Conservation (phyloP, 2,329 filamentous ascomycete species). For the Ophiostoma triangulosporum region DNA sequence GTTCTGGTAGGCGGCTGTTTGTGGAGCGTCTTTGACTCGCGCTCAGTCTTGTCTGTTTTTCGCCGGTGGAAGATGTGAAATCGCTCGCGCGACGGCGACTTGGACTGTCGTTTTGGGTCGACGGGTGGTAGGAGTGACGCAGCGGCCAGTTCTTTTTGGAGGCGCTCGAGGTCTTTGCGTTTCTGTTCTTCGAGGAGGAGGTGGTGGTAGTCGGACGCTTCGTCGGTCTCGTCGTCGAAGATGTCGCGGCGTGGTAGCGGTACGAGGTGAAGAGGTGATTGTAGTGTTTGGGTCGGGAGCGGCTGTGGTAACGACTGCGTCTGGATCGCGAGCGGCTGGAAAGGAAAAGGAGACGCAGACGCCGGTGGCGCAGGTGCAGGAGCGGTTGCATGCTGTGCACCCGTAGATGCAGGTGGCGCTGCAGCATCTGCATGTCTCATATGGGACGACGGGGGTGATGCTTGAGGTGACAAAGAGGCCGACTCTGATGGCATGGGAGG, state of each 20-base stretch:
- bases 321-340: too few relatives aligned
- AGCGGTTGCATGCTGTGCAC: not conserved
- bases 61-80: not conserved
- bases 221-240: conserved; percentile 19
- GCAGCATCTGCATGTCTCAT: not conserved
- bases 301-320: too few relatives aligned
- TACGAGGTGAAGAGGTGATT: conserved; percentile 2
- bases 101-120: not conserved
- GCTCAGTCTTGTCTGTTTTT: conserved; percentile 14
- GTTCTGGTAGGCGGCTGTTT: conserved; percentile 15
- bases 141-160: conserved; percentile 26
- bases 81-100: conserved; percentile 1
- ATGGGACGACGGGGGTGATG: not conserved
- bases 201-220: conserved; percentile 28
- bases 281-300: not conserved
- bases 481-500: not conserved
- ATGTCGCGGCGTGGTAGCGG: conserved; percentile 8
- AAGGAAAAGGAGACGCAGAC: too few relatives aligned
- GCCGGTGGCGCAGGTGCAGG: not conserved
- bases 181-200: conserved; percentile 34
- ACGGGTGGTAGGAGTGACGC: conserved; percentile 12
- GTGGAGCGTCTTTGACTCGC: conserved; percentile 17
- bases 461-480: not conserved
- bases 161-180: conserved; percentile 32
- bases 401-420: not conserved